These are phyloP conservation scores for Mortierella sp. DNA, from an alignment of 371 early-diverging fungal species.

Conservation along the genomic window DNA sequence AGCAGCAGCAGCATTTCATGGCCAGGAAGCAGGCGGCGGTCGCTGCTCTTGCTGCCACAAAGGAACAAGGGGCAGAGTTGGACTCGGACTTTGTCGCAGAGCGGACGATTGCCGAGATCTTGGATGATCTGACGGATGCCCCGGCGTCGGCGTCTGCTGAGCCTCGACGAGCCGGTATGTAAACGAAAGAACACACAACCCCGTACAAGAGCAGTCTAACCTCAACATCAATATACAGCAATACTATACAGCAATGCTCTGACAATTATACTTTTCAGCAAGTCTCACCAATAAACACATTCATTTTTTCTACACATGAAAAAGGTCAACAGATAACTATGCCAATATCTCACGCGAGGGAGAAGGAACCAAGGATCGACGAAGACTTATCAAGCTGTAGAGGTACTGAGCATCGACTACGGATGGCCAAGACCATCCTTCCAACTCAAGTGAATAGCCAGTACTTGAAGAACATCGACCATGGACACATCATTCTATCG, in stretches of 20 bases:
- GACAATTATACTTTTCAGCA: not conserved
- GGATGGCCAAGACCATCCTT: not conserved
- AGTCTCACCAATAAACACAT: not conserved
- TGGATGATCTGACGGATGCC: not conserved
- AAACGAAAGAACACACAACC: not conserved
- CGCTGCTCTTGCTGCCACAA: not conserved
- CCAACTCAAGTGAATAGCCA: not conserved
- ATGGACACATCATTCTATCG: not conserved
- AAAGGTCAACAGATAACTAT: not conserved
- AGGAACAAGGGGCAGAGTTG: not conserved
- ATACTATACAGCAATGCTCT: not conserved
- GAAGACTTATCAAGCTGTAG: too few relatives aligned
- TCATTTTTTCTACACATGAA: not conserved
- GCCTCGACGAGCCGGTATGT: not conserved
- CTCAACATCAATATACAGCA: too few relatives aligned
- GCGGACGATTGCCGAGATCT: not conserved
- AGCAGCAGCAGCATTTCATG: not conserved
- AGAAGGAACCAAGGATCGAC: too few relatives aligned
- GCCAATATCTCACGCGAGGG: not conserved
- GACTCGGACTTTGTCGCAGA: not conserved
- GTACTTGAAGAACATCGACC: not conserved
- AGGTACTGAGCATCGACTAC: not conserved
- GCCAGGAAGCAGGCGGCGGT: not conserved
- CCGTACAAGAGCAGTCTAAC: not conserved
- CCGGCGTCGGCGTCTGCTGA: too few relatives aligned